Evolutionary conservation across 1,284 basidiomycete genomes (phyloP).

Genomic region (Rhizopogon hawkerae): DNA sequence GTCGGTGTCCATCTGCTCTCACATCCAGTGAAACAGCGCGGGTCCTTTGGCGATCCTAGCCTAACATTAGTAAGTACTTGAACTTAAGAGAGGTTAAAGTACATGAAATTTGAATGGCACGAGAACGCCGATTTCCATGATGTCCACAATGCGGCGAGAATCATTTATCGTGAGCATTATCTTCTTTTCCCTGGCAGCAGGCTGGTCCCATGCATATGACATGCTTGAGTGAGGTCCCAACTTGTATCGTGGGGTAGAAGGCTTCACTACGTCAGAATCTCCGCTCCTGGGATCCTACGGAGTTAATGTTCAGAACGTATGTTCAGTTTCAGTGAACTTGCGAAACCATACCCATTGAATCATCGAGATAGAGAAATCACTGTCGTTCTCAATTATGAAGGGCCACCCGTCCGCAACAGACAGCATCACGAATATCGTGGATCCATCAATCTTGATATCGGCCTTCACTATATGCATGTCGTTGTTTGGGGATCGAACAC

Average conservation of each 20-base stretch:
- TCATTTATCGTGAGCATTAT: slow-evolving; percentile 64
- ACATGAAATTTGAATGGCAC: slow-evolving; percentile 84
- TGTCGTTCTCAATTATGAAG: slow-evolving; percentile 86
- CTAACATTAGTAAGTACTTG: slow-evolving; percentile 7
- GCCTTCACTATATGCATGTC: slow-evolving; percentile 64
- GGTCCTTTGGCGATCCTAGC: slow-evolving; percentile 44
- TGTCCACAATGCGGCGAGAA: slow-evolving; percentile 72
- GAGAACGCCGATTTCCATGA: slow-evolving; percentile 94
- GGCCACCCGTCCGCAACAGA: slow-evolving; percentile 78
- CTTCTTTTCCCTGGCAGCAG: slow-evolving; percentile 79
- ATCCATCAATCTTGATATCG: slow-evolving; percentile 79
- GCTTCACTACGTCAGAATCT: slow-evolving; percentile 27
- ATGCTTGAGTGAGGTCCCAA: slow-evolving; percentile 50
- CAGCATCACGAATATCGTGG: slow-evolving; percentile 84
- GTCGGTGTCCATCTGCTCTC: slow-evolving; percentile 81
- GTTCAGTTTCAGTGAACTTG: background rate
- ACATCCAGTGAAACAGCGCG: slow-evolving; percentile 85
- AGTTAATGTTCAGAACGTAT: slow-evolving; percentile 8
- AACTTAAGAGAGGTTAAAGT: slow-evolving; percentile 18
- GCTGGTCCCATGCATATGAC: slow-evolving; percentile 92
- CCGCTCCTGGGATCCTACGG: slow-evolving; percentile 44
- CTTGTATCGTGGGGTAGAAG: slow-evolving; percentile 38
- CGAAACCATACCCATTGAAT: slow-evolving; percentile 59
- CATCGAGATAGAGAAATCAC: slow-evolving; percentile 64
- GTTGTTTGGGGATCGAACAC: slow-evolving; percentile 41